phyloP scores from a whole-genome alignment of 345 rosid genomes.

The Pugionium cornutum region DNA sequence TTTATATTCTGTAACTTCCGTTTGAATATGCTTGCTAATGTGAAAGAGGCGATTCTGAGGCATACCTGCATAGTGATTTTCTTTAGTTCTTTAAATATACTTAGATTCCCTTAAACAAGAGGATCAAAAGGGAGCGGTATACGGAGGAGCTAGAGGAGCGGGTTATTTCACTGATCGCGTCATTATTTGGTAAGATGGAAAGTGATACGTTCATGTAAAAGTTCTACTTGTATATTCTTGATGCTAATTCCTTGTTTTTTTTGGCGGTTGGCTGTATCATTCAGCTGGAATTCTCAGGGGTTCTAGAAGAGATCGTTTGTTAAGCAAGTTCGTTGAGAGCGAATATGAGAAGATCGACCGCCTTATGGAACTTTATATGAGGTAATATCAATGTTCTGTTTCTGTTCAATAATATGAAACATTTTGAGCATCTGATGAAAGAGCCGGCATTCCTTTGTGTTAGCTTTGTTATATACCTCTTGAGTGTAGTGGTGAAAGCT shows the following conservation, averaged over 20 bases:
- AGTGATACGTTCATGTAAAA: conserved; percentile 34
- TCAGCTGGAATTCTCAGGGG: conserved; percentile 92
- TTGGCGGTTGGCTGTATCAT: conserved; percentile 23
- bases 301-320: conserved; percentile 82
- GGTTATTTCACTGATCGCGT: conserved; percentile 71
- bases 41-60: background rate
- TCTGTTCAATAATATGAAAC: background rate
- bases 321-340: conserved; percentile 89
- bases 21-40: background rate
- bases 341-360: conserved; percentile 96
- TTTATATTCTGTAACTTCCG: no score
- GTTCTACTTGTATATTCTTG: background rate
- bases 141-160: conserved; percentile 94
- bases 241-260: conserved; percentile 20
- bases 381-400: conserved; percentile 45
- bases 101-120: conserved; percentile 86
- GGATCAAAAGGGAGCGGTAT: conserved; percentile 79
- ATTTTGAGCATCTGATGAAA: conserved; percentile 2
- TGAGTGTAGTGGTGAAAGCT: background rate
- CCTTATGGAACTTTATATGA: conserved; percentile 84
- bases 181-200: conserved; percentile 87
- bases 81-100: conserved; percentile 23
- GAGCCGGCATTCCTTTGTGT: background rate
- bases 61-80: conserved; percentile 26
- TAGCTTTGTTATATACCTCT: conserved; percentile 6